These are phyloP conservation scores for Exobasidium cylindrosporum DNA, from an alignment of 1,284 basidiomycete species.

Conservation along the genomic window DNA sequence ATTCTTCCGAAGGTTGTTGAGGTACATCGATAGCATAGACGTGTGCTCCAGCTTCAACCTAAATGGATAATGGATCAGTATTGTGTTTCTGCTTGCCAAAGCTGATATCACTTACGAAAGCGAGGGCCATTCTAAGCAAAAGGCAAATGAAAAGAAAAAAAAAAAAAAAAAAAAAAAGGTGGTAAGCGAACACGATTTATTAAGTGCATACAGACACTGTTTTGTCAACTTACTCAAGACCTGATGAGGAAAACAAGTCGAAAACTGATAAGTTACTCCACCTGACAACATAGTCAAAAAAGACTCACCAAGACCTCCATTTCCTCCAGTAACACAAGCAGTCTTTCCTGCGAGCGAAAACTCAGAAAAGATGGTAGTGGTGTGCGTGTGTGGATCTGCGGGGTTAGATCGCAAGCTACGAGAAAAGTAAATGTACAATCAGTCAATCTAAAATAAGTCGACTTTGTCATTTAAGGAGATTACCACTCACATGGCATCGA, in stretches of 20 bases:
- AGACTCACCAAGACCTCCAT: slow-evolving; percentile 68
- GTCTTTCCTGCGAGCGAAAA: slow-evolving; percentile 73
- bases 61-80: slow-evolving; percentile 52
- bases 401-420: slow-evolving; percentile 37
- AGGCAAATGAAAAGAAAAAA: neutral
- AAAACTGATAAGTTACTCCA: neutral
- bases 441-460: slow-evolving; percentile 3
- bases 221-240: slow-evolving; percentile 6
- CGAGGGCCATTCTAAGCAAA: slow-evolving; percentile 11
- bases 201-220: no score
- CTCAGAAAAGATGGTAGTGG: slow-evolving; percentile 64
- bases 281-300: neutral
- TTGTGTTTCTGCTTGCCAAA: neutral
- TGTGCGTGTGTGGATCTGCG: slow-evolving; percentile 43
- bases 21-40: slow-evolving; percentile 77
- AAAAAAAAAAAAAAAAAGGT: neutral
- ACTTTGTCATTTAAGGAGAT: neutral
- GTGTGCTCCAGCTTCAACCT: slow-evolving; percentile 73
- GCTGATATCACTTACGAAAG: slow-evolving; percentile 12
- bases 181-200: neutral
- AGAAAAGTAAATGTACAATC: slow-evolving; percentile 5
- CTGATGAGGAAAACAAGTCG: neutral
- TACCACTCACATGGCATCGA: slow-evolving; percentile 38
- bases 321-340: slow-evolving; percentile 64
- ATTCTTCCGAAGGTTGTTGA: slow-evolving; percentile 66